These are phyloP conservation scores for Suillus sp. DNA, from an alignment of 768 basidiomycete species.

Conservation along the genomic window DNA sequence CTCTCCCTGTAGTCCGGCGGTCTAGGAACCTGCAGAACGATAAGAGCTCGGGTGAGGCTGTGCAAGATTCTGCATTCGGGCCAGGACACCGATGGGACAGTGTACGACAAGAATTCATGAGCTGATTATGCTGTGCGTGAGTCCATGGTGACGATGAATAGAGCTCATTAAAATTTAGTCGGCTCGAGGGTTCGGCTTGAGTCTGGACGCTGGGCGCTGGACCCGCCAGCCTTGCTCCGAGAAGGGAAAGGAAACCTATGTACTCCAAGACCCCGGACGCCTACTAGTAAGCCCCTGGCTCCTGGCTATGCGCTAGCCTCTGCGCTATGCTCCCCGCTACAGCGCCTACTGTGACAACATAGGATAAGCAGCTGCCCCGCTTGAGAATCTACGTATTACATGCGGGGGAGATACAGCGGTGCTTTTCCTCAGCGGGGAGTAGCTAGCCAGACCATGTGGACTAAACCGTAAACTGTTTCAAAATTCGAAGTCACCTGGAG, in stretches of 20 bases:
- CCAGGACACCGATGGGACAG: background rate
- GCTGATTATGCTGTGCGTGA: background rate
- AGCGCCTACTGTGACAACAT: background rate
- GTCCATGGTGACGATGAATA: background rate
- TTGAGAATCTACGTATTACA: background rate
- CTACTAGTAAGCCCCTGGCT: too few species aligned
- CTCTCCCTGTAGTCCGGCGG: background rate
- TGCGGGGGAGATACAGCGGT: background rate
- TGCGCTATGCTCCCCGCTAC: too few species aligned
- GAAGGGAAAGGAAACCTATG: too few species aligned
- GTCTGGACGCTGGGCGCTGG: background rate
- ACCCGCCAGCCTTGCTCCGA: too few species aligned
- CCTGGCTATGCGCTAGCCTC: too few species aligned
- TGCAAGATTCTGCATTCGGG: background rate
- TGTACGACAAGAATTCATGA: background rate
- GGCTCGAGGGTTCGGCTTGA: background rate
- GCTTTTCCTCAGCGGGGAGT: background rate
- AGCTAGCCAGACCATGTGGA: background rate
- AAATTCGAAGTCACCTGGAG: background rate
- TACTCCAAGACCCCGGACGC: too few species aligned
- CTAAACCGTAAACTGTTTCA: background rate
- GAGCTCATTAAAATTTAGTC: background rate
- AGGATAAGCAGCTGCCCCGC: background rate
- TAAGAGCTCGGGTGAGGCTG: background rate
- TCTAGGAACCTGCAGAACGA: background rate